Conservation (phyloP, 192 early-diverging fungal species). For the Chytriomyces sp. region DNA sequence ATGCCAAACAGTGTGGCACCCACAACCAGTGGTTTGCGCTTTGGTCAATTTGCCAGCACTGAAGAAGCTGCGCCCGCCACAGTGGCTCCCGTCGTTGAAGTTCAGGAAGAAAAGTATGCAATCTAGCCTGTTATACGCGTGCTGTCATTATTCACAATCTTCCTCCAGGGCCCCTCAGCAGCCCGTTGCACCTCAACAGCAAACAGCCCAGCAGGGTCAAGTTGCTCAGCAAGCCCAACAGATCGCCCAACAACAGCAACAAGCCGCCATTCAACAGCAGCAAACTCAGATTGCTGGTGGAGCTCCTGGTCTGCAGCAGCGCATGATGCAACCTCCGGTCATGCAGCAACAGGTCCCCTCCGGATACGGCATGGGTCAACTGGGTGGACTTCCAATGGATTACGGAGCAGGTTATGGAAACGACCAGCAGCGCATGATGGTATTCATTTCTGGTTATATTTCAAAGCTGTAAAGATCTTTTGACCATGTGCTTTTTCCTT, state of each 20-base stretch:
- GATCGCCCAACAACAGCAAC: slow-evolving; percentile 9
- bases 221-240: slow-evolving; percentile 22
- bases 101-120: slow-evolving; percentile 10
- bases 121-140: background rate
- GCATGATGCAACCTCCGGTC: slow-evolving; percentile 19
- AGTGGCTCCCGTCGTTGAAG: background rate
- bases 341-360: slow-evolving; percentile 28
- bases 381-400: slow-evolving; percentile 47
- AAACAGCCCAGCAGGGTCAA: slow-evolving; percentile 6
- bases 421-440: slow-evolving; percentile 39
- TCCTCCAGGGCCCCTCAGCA: slow-evolving; percentile 4
- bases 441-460: background rate
- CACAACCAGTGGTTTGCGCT: slow-evolving; percentile 70
- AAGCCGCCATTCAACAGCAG: background rate
- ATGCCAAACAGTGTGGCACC: slow-evolving; percentile 74
- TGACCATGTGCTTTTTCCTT: background rate
- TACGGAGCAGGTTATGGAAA: slow-evolving; percentile 45
- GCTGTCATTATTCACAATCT: background rate
- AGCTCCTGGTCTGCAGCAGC: slow-evolving; percentile 28
- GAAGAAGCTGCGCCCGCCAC: slow-evolving; percentile 26
- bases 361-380: slow-evolving; percentile 46
- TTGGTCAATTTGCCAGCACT: slow-evolving; percentile 62
- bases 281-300: slow-evolving; percentile 24
- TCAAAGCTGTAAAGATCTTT: background rate
- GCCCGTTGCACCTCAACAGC: slow-evolving; percentile 5